Base-by-base conservation (phyloP, 192 early-diverging fungal species). In the Coemansia sp. region DNA sequence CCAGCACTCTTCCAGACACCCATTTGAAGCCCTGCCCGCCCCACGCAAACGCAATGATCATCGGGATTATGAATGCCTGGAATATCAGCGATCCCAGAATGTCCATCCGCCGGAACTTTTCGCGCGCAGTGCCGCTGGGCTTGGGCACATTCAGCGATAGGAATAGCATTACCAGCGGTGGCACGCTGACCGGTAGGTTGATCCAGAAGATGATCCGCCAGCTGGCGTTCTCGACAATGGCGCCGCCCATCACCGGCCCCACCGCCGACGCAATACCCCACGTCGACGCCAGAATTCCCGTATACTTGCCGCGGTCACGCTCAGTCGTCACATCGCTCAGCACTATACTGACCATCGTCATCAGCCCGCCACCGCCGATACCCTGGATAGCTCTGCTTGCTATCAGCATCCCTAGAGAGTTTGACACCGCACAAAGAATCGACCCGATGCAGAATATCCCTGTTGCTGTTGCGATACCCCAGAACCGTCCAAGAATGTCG, bases 401-500 rank as follows among this genome's bases (percentile, higher is more conserved):
- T 25, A 91, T 87, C 50, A 93, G 68, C 82, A 88, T 84, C 9
- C 55, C 74, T 78, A 92, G 87, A 14, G 74, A 87, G 1, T 66
- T 74, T 2, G 88, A 82, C 33, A 68, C 74, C 11, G 82, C 85
- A 50, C 83, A 76, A n/a, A 79, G 17, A 67, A 86, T 74, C 27
- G 82, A 85, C 15, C 84, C 84, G 13, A 86, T 28, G n/a, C 83
- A 79, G 41, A 87, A 86, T 7, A 88, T 37, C 7, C 64, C 50
- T 0, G 69, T 55, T 6, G 87, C 81, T 42, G 83, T 81, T 0
- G 84, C 47, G n/a, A 85, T 60, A 1, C 84, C 70, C 19, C 67
- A 61, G 58, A 86, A 83, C 29, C 88, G 75, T 14, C 90, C 96
- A 68, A 94, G 86, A 45, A 94, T 89, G 62, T 95, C 93, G 50